Evolutionary conservation across 2,329 filamentous ascomycete genomes (phyloP), one percentile per base, ranked within the genome.

Genomic region (Mycosphaerelloides madeirae): DNA sequence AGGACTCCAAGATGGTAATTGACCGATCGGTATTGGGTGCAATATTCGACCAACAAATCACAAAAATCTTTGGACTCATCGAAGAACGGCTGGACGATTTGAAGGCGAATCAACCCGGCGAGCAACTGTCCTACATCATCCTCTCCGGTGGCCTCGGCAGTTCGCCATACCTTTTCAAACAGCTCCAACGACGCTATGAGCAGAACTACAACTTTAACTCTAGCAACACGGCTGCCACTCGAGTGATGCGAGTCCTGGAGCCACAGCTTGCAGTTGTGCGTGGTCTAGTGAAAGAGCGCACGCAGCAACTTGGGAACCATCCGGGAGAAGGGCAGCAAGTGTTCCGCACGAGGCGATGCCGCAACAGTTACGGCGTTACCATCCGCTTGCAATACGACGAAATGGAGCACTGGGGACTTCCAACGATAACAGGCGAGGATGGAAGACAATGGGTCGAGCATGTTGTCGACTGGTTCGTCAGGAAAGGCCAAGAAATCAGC

Each of bases 71-170:
- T 31, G 33, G 44, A 2, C 31, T 49, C 12, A 41, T 49, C 11
- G 49, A 52, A 20, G 34, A 38, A 12, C 38, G 37, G 12, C 29
- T 49, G 9, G n/a, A 20, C 7, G 16, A 25, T 12, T 11, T 52
- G 22, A 25, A 25, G 22, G 9, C 9, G 6, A 25, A 25, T 25
- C 22, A 25, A 6, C 22, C 22, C 22, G 9, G 9, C 22, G 22
- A 25, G 3, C 19, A 43, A n/a, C 41, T 48, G 3, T 49, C 41
- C 11, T 54, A 53, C 31, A 12, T 52, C 16, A 46, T 54, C 5
- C 43, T 54, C 2, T 54, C 51, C n/a, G 51, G 51, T 29, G 51
- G 51, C 15, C 38, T 54, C 7, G 51, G 51, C 15, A 54, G 51
- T 31, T 54, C 51, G 16, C 43, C 45, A 6, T 54, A 54, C 28